Evolutionary conservation across 352 stramenopile species (phyloP), one percentile per base, ranked within the genome.

Genomic region (Globisporangium nodosum): DNA sequence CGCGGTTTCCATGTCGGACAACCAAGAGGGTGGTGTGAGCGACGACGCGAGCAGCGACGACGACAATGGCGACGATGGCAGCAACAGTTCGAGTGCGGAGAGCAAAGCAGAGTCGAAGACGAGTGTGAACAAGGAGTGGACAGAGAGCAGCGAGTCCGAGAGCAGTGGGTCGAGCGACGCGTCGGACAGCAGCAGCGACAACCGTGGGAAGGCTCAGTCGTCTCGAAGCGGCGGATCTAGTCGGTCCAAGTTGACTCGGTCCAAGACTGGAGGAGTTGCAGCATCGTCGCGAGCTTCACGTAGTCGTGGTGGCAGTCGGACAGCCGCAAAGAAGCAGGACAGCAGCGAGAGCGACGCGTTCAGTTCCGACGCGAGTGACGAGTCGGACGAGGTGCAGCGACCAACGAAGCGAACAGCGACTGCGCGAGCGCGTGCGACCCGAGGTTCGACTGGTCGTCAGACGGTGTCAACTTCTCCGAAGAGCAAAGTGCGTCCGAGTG

Each of bases 71-170:
- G 66, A 79, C 46, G 27, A 56, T 40, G 43, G 62, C 1, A 37
- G 15, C 45, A 64, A 63, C 27, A 78, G 58, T 56, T 71, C 66
- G 8, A 85, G 75, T 16, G 74, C 83, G 39, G 70, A 72, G 40
- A 85, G 74, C 49, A 73, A 66, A 55, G 59, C 60, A 7, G 71
- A 81, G 56, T 84, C 72, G 9, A 64, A 52, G 43, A 64, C 63
- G 30, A 87, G 74, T 33, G 70, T 65, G 21, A 89, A 87, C 54
- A 85, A 88, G 54, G 71, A 70, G 46, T 86, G 78, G 75, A 77
- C 70, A 6, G 81, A 85, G 46, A 84, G 71, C 45, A 87, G 80
- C 48, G 82, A 66, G 6, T 87, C 76, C 11, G 82, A 76, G 52
- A 86, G 71, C 45, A 86, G 79, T 33, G 70, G 73, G 20, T 90